Percentiles rank a stretch among this genome's conserved stretches.
These are phyloP conservation scores for Fusarium sp. DNA, from an alignment of 2,329 filamentous ascomycete species.

Conservation along the genomic window DNA sequence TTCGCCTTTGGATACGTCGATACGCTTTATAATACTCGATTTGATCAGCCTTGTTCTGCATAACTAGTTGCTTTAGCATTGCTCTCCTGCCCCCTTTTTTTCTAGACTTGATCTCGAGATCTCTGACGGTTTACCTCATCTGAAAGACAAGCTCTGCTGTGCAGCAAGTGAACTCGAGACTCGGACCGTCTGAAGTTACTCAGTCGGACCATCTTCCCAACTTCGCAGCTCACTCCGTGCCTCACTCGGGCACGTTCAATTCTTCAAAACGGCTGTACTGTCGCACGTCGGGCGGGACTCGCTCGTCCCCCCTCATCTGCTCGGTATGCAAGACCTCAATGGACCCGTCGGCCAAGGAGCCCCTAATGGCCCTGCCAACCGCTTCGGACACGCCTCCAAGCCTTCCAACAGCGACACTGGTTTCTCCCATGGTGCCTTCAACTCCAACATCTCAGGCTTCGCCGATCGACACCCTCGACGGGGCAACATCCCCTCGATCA, in stretches of 20 bases:
- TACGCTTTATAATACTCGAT: slow-evolving; percentile 44
- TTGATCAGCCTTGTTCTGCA: slow-evolving; percentile 44
- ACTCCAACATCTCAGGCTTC: slow-evolving; percentile 87
- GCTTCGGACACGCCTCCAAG: slow-evolving; percentile 83
- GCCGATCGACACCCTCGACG: slow-evolving; percentile 89
- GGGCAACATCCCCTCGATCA: slow-evolving; percentile 91
- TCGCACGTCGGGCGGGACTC: slow-evolving; percentile 85
- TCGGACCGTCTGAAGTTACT: slow-evolving; percentile 24
- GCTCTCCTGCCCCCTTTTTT: slow-evolving; percentile 34
- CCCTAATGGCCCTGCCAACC: slow-evolving; percentile 67
- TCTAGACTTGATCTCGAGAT: slow-evolving; percentile 22
- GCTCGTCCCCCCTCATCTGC: slow-evolving; percentile 87
- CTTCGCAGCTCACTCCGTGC: slow-evolving; percentile 43
- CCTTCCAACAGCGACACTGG: slow-evolving; percentile 87
- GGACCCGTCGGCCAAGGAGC: slow-evolving; percentile 65
- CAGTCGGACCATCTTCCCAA: slow-evolving; percentile 27
- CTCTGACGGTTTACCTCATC: slow-evolving; percentile 16
- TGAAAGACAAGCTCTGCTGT: slow-evolving; percentile 29
- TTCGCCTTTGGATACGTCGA: slow-evolving; percentile 43
- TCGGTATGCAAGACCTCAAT: slow-evolving; percentile 93
- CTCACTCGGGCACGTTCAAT: slow-evolving; percentile 66
- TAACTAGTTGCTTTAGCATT: slow-evolving; percentile 41
- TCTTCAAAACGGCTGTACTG: slow-evolving; percentile 86
- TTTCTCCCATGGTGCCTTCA: slow-evolving; percentile 93
- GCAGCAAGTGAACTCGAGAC: slow-evolving; percentile 32